Evolutionary conservation across 176 grass and related monocot genomes (phyloP), one percentile per base, ranked within the genome.

Genomic region (Aegilops longissima): DNA sequence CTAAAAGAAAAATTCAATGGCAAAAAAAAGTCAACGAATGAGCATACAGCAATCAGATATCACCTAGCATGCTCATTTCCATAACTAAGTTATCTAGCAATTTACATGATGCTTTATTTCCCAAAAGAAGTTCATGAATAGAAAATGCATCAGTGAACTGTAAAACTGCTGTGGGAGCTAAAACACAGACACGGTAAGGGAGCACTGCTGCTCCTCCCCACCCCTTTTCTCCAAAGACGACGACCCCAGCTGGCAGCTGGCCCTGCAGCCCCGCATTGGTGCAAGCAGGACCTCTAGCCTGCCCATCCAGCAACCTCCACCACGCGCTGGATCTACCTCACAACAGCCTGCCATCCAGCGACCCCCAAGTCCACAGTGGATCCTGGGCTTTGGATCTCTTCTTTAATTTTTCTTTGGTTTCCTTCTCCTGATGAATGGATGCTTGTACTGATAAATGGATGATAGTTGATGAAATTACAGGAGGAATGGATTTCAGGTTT

Each of bases 1-100:
- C 96, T 98, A 82, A 82, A 90, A 79, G 21, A 84, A 85, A 80
- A 67, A 86, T 84, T 4, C 20, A 85, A 74, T 54, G 47, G 35
- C 64, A 67, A 83, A 75, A 86, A 6, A 56, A 83, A 61, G 49
- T 76, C 31, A 75, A 66, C 47, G 5, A 30, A 68, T 38, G 21
- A 70, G n/a, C 81, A 16, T 52, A 72, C 6, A 72, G 25, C 2
- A 66, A 65, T 35, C 21, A 54, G 25, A 49, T 68, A 34, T 4
- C 58, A 70, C 49, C 51, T 61, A 83, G 42, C 36, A 71, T 71
- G 36, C 68, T 6, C 1, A 20, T 81, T 25, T 42, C 45, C 34
- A 49, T 76, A 61, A 49, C 16, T 13, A 30, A 61, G 62, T 81
- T 49, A 65, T 11, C 63, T 45, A 68, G 27, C 16, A 52, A 77